These are phyloP conservation scores for Starmerella sp. DNA, from an alignment of 805 yeast genomes.

Conservation along the genomic window DNA sequence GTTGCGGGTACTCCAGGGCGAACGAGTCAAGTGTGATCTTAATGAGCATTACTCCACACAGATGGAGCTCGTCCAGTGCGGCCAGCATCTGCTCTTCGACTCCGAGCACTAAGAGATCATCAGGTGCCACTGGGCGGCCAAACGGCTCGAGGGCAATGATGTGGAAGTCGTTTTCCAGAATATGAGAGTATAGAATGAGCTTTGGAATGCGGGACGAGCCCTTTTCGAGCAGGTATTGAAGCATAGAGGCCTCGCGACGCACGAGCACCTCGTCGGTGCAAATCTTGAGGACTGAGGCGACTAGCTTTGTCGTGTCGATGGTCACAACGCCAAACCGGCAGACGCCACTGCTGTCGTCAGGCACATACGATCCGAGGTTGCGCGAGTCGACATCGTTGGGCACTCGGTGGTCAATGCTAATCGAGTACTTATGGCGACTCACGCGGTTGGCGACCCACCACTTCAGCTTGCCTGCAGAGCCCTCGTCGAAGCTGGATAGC, in stretches of 20 bases:
- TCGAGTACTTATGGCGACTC: not conserved
- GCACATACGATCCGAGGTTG: not conserved
- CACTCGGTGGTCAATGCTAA: not conserved
- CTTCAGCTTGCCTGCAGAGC: slow-evolving; percentile 7
- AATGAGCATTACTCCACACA: slow-evolving; percentile 16
- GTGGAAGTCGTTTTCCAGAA: slow-evolving; percentile 15
- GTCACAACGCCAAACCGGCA: not conserved
- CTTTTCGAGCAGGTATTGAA: slow-evolving; percentile 17
- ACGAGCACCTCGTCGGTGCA: not conserved
- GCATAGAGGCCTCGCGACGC: slow-evolving; percentile 20
- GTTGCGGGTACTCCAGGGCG: slow-evolving; percentile 14
- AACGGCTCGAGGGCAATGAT: slow-evolving; percentile 21
- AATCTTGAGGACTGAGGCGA: not conserved
- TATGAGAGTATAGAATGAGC: slow-evolving; percentile 17
- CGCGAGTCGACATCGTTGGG: not conserved
- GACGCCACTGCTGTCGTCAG: not conserved
- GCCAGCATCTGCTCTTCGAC: slow-evolving; percentile 12
- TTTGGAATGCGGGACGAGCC: slow-evolving; percentile 14
- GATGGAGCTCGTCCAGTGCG: slow-evolving; percentile 18
- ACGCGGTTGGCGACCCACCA: slow-evolving; percentile 16
- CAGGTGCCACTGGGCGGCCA: slow-evolving; percentile 16
- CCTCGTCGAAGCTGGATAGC: slow-evolving; percentile 12
- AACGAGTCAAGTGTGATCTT: slow-evolving; percentile 17
- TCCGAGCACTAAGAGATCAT: slow-evolving; percentile 12
- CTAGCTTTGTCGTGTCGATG: not conserved